Conservation (phyloP, 2,329 filamentous ascomycete genomes). For the Thermomyces lanuginosus region DNA sequence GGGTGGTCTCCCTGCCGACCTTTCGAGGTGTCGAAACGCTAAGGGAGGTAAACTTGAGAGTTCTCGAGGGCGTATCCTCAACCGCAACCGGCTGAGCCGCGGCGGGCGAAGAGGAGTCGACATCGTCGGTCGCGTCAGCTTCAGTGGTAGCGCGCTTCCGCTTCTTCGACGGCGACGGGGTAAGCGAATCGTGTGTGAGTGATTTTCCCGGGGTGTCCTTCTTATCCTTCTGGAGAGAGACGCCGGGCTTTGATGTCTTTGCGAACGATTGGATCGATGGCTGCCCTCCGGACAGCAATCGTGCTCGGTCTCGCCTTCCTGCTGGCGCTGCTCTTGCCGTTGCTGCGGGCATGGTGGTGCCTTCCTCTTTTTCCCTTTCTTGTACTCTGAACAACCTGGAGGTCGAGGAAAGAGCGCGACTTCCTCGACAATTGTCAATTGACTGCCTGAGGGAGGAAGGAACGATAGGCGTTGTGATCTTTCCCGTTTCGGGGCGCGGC, state of each 20-base stretch:
- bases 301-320: constrained; percentile 3
- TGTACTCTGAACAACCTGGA: too few relatives aligned
- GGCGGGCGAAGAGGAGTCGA: neutral
- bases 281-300: constrained; percentile 20
- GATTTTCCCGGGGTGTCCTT: constrained; percentile 9
- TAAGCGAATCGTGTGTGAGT: constrained; percentile 8
- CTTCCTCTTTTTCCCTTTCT: constrained; percentile 7
- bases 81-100: constrained; percentile 2
- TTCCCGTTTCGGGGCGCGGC: too few relatives aligned
- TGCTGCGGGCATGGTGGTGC: constrained; percentile 16
- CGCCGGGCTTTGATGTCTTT: constrained; percentile 27
- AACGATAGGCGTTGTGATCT: neutral
- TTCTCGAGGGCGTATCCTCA: constrained; percentile 18
- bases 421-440: neutral
- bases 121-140: constrained; percentile 16
- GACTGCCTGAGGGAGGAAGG: neutral
- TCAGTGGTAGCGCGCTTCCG: constrained; percentile 21
- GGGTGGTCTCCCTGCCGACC: constrained; percentile 6
- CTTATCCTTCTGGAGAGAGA: constrained; percentile 16
- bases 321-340: constrained; percentile 8
- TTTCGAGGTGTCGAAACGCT: constrained; percentile 16
- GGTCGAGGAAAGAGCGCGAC: too few relatives aligned
- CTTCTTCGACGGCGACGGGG: constrained; percentile 25
- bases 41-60: constrained; percentile 17
- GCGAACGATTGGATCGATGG: constrained; percentile 31